Evolutionary conservation across 2,329 filamentous ascomycete species (phyloP).

Genomic region (Alternaria triticimaculans): DNA sequence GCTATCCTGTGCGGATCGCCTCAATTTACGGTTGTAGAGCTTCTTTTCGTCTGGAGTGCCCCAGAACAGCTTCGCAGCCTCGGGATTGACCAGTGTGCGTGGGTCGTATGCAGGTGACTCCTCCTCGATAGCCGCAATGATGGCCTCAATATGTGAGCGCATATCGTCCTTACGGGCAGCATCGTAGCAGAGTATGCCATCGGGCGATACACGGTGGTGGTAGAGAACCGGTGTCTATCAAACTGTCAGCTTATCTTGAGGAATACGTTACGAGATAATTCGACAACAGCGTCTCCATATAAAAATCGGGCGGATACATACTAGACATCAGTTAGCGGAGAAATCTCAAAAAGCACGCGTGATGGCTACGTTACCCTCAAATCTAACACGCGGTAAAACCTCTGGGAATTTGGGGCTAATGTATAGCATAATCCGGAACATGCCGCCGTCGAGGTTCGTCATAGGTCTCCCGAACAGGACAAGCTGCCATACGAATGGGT

Average conservation of each 20-base stretch:
- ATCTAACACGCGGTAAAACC: slow-evolving; percentile 82
- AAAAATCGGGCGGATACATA: background rate
- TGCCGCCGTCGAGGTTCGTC: slow-evolving; percentile 87
- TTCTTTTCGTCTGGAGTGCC: slow-evolving; percentile 79
- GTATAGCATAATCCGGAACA: slow-evolving; percentile 80
- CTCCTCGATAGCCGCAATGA: slow-evolving; percentile 84
- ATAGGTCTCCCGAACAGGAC: slow-evolving; percentile 91
- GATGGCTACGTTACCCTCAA: slow-evolving; percentile 56
- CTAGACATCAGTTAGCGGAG: background rate
- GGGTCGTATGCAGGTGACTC: slow-evolving; percentile 89
- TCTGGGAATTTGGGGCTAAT: slow-evolving; percentile 87
- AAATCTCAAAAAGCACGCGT: background rate
- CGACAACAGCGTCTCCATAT: background rate
- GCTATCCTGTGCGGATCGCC: slow-evolving; percentile 72
- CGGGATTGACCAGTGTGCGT: slow-evolving; percentile 82
- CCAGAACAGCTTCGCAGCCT: slow-evolving; percentile 88
- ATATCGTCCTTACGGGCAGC: slow-evolving; percentile 76
- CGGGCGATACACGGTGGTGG: slow-evolving; percentile 82
- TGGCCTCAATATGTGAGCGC: slow-evolving; percentile 80
- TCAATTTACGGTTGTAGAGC: slow-evolving; percentile 79
- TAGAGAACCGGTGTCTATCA: slow-evolving; percentile 70
- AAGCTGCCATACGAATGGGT: slow-evolving; percentile 87
- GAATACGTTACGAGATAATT: background rate
- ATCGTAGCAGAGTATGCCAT: slow-evolving; percentile 81
- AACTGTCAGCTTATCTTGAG: background rate